A percentile compares a stretch with the other conserved stretches of the same genome.
phyloP scores from a whole-genome alignment of 495 filamentous ascomycete genomes.

The Choiromyces venosus region DNA sequence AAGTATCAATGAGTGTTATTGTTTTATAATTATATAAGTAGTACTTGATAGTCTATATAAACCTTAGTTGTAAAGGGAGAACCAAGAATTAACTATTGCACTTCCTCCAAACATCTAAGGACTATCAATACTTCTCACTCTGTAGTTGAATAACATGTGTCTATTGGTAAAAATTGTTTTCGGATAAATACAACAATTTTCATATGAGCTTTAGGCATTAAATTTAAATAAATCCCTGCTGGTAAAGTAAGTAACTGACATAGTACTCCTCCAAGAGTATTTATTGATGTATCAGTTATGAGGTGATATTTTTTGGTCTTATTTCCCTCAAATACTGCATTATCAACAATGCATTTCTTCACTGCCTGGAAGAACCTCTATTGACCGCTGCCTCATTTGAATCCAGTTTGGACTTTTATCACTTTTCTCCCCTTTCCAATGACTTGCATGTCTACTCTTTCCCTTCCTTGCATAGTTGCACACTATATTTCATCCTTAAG shows the following conservation, averaged over 20 bases:
- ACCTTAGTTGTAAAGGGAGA: background rate
- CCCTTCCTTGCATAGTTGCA: rapidly evolving
- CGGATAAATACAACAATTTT: slow-evolving; percentile 7
- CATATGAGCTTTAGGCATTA: background rate
- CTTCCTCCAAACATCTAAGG: slow-evolving; percentile 5
- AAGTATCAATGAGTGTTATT: background rate
- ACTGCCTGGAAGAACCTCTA: slow-evolving; percentile 7
- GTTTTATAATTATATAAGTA: background rate
- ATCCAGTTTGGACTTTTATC: no score
- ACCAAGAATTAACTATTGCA: background rate
- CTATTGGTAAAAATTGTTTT: background rate
- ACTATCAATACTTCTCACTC: slow-evolving; percentile 7
- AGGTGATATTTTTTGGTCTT: slow-evolving; percentile 3
- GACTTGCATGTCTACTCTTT: no score
- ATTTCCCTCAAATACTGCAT: background rate
- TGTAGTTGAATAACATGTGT: slow-evolving; percentile 6
- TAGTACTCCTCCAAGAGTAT: slow-evolving; percentile 1
- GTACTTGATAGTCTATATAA: slow-evolving; percentile 6
- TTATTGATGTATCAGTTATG: background rate
- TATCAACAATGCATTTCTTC: slow-evolving; percentile 1
- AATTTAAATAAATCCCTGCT: no score
- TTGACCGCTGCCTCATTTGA: background rate
- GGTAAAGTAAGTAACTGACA: background rate
- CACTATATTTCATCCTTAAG: background rate
- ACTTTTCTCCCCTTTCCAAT: no score